phyloP scores from a whole-genome alignment of 2,329 filamentous ascomycete genomes.

The Ophiobolus disseminans region DNA sequence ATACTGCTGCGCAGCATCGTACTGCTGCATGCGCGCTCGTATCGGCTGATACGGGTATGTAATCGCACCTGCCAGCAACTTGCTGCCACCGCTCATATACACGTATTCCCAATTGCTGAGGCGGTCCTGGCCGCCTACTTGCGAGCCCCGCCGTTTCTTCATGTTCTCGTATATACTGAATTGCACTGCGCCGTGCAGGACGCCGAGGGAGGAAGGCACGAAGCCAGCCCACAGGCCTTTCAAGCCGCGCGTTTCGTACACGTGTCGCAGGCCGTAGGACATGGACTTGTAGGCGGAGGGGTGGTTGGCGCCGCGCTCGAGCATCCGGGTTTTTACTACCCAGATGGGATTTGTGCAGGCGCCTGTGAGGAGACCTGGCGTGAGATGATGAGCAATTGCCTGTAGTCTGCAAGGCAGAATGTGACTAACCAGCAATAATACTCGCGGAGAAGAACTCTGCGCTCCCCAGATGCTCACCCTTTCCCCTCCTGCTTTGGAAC shows the following conservation, averaged over 20 bases:
- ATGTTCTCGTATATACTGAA: constrained; percentile 91
- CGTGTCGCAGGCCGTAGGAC: constrained; percentile 69
- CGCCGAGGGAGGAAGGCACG: constrained; percentile 80
- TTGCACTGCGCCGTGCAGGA: constrained; percentile 91
- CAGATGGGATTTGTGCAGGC: constrained; percentile 92
- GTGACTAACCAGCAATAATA: constrained; percentile 60
- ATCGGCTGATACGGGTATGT: constrained; percentile 98
- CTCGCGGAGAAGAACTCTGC: constrained; percentile 84
- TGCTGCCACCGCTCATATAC: constrained; percentile 79
- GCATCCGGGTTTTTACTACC: constrained; percentile 98
- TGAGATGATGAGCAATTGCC: too few species aligned
- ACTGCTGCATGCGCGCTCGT: constrained; percentile 85
- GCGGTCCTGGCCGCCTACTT: constrained; percentile 44
- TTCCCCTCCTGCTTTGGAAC: constrained; percentile 53
- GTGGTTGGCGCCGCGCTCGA: constrained; percentile 77
- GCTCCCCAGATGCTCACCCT: constrained; percentile 59
- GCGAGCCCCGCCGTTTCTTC: constrained; percentile 65
- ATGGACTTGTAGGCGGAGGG: constrained; percentile 84
- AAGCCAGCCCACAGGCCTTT: constrained; percentile 88
- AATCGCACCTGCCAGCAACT: constrained; percentile 84
- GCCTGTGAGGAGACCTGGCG: constrained; percentile 76
- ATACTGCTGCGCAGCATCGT: constrained; percentile 78
- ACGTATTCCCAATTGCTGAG: constrained; percentile 79
- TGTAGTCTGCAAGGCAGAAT: too few species aligned
- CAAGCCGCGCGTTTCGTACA: constrained; percentile 75